Conservation (phyloP, 495 filamentous ascomycete species). For the Penicillium mononematosum region DNA sequence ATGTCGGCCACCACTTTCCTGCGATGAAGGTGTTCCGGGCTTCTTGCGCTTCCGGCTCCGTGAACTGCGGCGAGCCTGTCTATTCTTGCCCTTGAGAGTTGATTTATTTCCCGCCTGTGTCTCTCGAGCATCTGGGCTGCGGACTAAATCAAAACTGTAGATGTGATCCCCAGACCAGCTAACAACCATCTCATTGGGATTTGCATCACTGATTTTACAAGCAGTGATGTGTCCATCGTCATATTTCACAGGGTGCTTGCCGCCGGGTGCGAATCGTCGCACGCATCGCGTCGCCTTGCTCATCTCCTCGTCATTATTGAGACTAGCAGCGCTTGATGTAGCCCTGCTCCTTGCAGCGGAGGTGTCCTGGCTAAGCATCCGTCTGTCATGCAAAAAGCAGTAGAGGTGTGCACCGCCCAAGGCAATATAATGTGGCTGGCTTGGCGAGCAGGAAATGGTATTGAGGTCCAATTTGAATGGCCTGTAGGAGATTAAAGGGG, state of each 20-base stretch:
- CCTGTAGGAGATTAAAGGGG: slow-evolving; percentile 72
- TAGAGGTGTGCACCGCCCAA: slow-evolving; percentile 70
- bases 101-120: slow-evolving; percentile 17
- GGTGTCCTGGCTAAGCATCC: slow-evolving; percentile 67
- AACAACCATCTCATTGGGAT: slow-evolving; percentile 70
- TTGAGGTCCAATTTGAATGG: slow-evolving; percentile 66
- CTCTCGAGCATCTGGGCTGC: slow-evolving; percentile 58
- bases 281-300: slow-evolving; percentile 67
- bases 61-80: slow-evolving; percentile 29
- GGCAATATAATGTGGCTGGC: slow-evolving; percentile 75
- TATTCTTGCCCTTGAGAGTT: slow-evolving; percentile 16
- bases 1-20: slow-evolving; percentile 41
- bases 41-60: slow-evolving; percentile 58
- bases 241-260: slow-evolving; percentile 51
- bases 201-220: slow-evolving; percentile 75
- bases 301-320: slow-evolving; percentile 56
- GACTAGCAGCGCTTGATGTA: slow-evolving; percentile 33
- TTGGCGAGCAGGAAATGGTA: slow-evolving; percentile 70
- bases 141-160: slow-evolving; percentile 69
- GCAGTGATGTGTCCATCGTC: slow-evolving; percentile 71
- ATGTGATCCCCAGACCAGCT: slow-evolving; percentile 77
- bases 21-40: slow-evolving; percentile 42
- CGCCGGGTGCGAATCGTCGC: slow-evolving; percentile 64
- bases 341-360: slow-evolving; percentile 51
- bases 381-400: slow-evolving; percentile 73